phyloP scores from a whole-genome alignment of 208 protist genomes.

The Leishmania aethiopica region DNA sequence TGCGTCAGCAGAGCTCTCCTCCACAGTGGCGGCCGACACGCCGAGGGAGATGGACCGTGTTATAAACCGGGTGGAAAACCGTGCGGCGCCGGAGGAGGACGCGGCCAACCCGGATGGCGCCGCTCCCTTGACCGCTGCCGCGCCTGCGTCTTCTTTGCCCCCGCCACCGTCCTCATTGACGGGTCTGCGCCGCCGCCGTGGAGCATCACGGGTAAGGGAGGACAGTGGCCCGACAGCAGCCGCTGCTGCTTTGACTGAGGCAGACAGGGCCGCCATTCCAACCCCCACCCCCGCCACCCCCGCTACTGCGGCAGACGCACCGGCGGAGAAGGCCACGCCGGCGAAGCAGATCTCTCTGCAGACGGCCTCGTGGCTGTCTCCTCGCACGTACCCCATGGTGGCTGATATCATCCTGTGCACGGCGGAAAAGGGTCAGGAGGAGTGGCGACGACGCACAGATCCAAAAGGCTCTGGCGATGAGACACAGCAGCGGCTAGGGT shows the following conservation, averaged over 20 bases:
- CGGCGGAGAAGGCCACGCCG: background rate
- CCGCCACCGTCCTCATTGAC: background rate
- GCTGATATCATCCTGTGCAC: conserved; percentile 34
- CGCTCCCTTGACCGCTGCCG: background rate
- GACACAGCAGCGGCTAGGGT: conserved; percentile 11
- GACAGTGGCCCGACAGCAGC: background rate
- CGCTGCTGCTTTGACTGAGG: background rate
- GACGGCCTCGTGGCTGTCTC: conserved; percentile 29
- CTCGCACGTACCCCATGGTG: conserved; percentile 31
- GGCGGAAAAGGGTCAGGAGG: conserved; percentile 15
- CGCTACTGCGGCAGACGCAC: background rate
- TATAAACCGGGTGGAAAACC: background rate
- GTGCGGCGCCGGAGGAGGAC: background rate
- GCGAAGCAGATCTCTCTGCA: background rate
- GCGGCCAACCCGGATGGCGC: background rate
- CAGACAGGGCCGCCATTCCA: background rate
- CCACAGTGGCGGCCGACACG: background rate
- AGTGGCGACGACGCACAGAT: conserved; percentile 25
- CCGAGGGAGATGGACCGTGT: background rate
- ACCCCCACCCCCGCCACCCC: background rate
- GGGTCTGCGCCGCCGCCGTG: conserved; percentile 11
- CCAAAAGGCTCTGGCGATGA: conserved; percentile 4
- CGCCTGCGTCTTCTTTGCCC: background rate
- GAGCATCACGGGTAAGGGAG: background rate
- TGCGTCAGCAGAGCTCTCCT: background rate